Evolutionary conservation across 2,329 filamentous ascomycete species (phyloP).

Genomic region (Aspergillus niger): DNA sequence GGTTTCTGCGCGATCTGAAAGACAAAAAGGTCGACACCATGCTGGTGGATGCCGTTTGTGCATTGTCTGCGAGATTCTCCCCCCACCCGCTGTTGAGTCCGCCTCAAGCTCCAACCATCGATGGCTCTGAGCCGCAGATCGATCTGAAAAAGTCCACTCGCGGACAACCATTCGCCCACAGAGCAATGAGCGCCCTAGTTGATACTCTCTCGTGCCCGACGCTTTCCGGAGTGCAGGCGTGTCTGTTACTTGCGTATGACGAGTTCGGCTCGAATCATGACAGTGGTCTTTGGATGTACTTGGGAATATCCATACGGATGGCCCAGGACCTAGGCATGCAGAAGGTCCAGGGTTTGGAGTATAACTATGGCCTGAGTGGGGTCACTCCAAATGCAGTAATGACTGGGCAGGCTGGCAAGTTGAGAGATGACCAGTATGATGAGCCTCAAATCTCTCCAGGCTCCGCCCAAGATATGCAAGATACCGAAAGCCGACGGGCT

Average conservation of each 20-base stretch:
- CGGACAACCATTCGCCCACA: constrained; percentile 75
- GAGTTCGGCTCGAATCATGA: constrained; percentile 87
- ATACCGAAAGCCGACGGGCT: constrained; percentile 59
- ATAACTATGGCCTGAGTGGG: constrained; percentile 56
- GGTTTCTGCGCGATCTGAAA: constrained; percentile 73
- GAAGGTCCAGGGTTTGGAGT: constrained; percentile 72
- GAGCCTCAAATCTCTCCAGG: constrained; percentile 41
- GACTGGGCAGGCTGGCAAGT: constrained; percentile 42
- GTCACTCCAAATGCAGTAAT: constrained; percentile 60
- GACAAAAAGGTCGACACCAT: constrained; percentile 83
- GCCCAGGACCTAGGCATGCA: constrained; percentile 78
- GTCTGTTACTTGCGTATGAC: constrained; percentile 80
- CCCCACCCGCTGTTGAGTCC: constrained; percentile 55
- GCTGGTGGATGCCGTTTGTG: constrained; percentile 82
- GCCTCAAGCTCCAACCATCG: constrained; percentile 55
- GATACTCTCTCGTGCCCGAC: constrained; percentile 82
- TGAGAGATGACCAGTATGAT: constrained; percentile 48
- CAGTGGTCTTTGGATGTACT: constrained; percentile 90
- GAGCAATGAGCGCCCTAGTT: constrained; percentile 79
- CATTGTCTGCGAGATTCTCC: constrained; percentile 79
- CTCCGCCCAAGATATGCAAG: constrained; percentile 37
- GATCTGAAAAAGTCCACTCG: constrained; percentile 61
- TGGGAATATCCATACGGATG: constrained; percentile 83
- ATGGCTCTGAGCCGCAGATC: constrained; percentile 33
- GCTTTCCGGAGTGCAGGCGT: constrained; percentile 81